A percentile compares a stretch with the other conserved stretches of the same genome.
These are phyloP conservation scores for Elaphomyces granulatus DNA, from an alignment of 495 filamentous ascomycete species.

Conservation along the genomic window DNA sequence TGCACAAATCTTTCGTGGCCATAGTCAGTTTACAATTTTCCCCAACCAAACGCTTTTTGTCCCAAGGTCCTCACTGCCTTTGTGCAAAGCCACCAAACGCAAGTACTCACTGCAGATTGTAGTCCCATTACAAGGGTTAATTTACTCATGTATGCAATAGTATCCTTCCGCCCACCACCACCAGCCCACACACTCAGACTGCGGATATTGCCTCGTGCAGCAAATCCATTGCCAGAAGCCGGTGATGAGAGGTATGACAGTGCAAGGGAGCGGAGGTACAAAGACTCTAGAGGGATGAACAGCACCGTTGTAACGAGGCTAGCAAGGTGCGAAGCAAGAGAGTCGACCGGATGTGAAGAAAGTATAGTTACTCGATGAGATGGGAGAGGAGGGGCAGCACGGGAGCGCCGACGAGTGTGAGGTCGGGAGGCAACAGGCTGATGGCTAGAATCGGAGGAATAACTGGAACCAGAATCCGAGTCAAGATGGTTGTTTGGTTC, in stretches of 20 bases:
- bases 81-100: constrained; percentile 31
- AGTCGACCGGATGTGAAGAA: constrained; percentile 33
- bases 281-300: constrained; percentile 33
- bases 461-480: not conserved
- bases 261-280: constrained; percentile 34
- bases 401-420: constrained; percentile 7
- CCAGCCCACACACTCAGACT: constrained; percentile 27
- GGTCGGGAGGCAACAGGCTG: constrained; percentile 4
- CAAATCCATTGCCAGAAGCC: constrained; percentile 7
- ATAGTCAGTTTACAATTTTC: constrained; percentile 26
- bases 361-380: constrained; percentile 36
- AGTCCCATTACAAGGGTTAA: constrained; percentile 32
- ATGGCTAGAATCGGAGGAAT: not conserved
- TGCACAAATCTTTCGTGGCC: too few relatives aligned
- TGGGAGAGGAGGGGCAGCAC: constrained; percentile 2
- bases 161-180: constrained; percentile 24
- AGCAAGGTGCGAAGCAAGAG: constrained; percentile 31
- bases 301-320: constrained; percentile 27
- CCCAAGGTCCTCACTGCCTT: constrained; percentile 32
- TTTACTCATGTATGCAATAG: constrained; percentile 28
- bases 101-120: constrained; percentile 29
- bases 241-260: constrained; percentile 24
- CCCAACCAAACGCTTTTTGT: constrained; percentile 33
- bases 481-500: constrained; percentile 16
- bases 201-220: constrained; percentile 20